A percentile compares a stretch with the other conserved stretches of the same genome.
Evolutionary conservation across 2,329 filamentous ascomycete genomes (phyloP).

Genomic region (Meredithiella fracta): DNA sequence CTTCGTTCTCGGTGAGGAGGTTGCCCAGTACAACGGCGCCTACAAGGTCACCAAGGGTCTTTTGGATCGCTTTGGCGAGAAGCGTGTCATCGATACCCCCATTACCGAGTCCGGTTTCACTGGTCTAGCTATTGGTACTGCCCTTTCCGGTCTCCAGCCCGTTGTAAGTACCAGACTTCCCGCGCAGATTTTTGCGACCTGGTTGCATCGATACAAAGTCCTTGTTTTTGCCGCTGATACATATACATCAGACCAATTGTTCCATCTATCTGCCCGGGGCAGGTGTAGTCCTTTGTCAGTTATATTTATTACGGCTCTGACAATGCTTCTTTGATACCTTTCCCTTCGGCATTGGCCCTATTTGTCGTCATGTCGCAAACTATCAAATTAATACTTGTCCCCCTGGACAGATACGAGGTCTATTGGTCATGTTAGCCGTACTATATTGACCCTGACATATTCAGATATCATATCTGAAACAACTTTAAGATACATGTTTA

Average conservation of each 20-base stretch:
- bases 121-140: conserved; percentile 86
- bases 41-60: conserved; percentile 99
- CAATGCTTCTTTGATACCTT: too few relatives aligned
- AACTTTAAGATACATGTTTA: background rate
- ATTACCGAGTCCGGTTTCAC: conserved; percentile 95
- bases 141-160: conserved; percentile 83
- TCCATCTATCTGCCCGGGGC: background rate
- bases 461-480: too few relatives aligned
- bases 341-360: too few relatives aligned
- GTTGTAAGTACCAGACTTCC: conserved; percentile 49
- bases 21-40: conserved; percentile 98
- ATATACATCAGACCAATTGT: background rate
- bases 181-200: background rate
- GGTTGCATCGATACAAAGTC: background rate
- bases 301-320: background rate
- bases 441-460: too few relatives aligned
- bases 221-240: background rate
- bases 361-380: background rate
- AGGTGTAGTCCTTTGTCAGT: background rate
- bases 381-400: background rate
- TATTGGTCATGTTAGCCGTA: too few relatives aligned
- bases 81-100: conserved; percentile 92
- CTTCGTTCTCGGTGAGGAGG: conserved; percentile 92
- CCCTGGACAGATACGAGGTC: background rate
- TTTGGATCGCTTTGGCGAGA: conserved; percentile 90